Conservation (phyloP, 2,329 filamentous ascomycete genomes). For the Harringtonia aguacate region DNA sequence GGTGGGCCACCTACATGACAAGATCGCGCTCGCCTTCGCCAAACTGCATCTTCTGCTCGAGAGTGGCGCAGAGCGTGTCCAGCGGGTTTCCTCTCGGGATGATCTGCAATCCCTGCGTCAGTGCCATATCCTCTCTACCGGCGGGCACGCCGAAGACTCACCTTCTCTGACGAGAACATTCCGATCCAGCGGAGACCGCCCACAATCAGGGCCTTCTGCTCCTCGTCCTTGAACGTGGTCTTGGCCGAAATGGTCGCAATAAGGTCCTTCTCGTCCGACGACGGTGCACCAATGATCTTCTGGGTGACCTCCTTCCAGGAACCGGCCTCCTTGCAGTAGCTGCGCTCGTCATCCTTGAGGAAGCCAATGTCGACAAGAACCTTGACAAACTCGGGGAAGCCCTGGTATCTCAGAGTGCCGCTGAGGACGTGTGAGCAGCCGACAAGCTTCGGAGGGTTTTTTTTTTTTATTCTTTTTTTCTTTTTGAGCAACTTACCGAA, state of each 20-base stretch:
- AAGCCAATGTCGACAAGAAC: conserved; percentile 84
- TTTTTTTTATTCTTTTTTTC: not conserved
- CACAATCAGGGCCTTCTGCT: conserved; percentile 54
- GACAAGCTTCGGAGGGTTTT: too few relatives aligned
- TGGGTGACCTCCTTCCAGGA: conserved; percentile 80
- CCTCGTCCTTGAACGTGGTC: conserved; percentile 57
- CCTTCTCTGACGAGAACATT: conserved; percentile 55
- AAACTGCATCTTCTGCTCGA: conserved; percentile 89
- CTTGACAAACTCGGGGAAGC: conserved; percentile 86
- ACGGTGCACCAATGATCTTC: conserved; percentile 61
- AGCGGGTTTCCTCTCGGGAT: conserved; percentile 68
- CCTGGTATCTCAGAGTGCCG: conserved; percentile 71
- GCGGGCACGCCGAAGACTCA: conserved; percentile 24
- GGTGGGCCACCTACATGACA: conserved; percentile 39
- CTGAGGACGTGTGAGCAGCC: conserved; percentile 1
- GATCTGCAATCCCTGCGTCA: conserved; percentile 31
- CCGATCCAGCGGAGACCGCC: conserved; percentile 59
- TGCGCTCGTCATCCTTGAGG: conserved; percentile 58
- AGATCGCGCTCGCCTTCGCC: conserved; percentile 74
- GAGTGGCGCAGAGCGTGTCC: conserved; percentile 79
- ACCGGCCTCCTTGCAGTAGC: conserved; percentile 55
- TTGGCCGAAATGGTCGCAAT: conserved; percentile 63
- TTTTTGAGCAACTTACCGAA: conserved; percentile 34
- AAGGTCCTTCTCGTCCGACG: conserved; percentile 58
- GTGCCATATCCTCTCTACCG: not conserved